Base-by-base conservation (phyloP, 371 early-diverging fungal species). In the Umbelopsis sp. region DNA sequence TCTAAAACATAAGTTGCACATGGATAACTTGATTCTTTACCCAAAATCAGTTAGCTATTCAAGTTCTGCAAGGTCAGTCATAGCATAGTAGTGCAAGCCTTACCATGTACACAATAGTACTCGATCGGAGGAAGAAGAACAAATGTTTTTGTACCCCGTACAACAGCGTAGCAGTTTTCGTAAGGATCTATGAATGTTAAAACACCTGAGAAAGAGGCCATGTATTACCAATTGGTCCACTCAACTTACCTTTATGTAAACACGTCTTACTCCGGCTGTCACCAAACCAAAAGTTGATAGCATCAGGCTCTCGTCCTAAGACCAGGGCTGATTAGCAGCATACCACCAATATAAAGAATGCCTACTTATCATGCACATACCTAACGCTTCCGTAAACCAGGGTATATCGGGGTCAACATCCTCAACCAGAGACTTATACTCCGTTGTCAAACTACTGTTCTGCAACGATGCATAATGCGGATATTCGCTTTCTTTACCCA, bases 281-380 rank as follows among this genome's bases (percentile, higher is more conserved):
- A 2, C 94, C 94, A 70, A 91, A 85, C 94, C 94, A 93, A 63
- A 93, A 86, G 74, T 93, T 93, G 65, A 91, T 87, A 4, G 94
- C 94, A 68, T 93, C 94, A 0, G 92, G 92, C 20, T 65, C 37
- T 65, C 81, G 78, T 1, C 79, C 83, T 72, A 57, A 45, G 25
- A 32, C 16, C 11, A 9, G 32, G 37, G 63, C 35, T 16, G 12
- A 66, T 50, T 29, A 29, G 35, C 9, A 22, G 22, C 22, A 22
- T 22, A 22, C 22, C 22, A 22, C 22, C 22, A 22, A 22, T 22
- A 22, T 22, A 22, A 22, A 22, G 22, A 22, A 22, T 22, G 22
- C 22, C 29, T 29, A 29, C 29, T 1, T 4, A 51, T 51, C 7
- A 10, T 6, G 4, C n/a, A 66, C 72, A 18, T 65, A 70, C 87